Conservation (phyloP, 768 basidiomycete genomes). For the Macrolepiota dolichaula region DNA sequence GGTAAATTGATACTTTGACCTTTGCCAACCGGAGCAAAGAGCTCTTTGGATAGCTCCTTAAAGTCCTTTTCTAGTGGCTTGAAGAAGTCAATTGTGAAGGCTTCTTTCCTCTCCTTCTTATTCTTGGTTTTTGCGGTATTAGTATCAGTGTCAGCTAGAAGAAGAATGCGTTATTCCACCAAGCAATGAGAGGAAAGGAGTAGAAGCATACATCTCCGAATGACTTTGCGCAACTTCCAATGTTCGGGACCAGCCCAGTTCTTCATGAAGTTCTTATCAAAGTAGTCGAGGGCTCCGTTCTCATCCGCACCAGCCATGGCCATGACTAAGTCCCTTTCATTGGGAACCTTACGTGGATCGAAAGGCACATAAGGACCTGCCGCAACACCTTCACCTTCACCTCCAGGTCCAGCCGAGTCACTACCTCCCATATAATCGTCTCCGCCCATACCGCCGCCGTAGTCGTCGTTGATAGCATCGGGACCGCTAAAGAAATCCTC, state of each 20-base stretch:
- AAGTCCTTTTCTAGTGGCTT: conserved; percentile 55
- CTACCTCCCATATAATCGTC: conserved; percentile 37
- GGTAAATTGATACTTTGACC: conserved; percentile 69
- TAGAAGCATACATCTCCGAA: conserved; percentile 63
- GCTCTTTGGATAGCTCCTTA: conserved; percentile 61
- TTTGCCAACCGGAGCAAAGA: conserved; percentile 77
- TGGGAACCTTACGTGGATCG: conserved; percentile 77
- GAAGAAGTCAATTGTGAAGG: conserved; percentile 79
- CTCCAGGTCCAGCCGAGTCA: conserved; percentile 42
- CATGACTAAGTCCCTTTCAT: conserved; percentile 79
- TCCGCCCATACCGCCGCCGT: conserved; percentile 34
- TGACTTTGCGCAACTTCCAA: conserved; percentile 88
- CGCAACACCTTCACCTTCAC: conserved; percentile 34
- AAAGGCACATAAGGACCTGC: conserved; percentile 68
- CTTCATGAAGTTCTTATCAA: conserved; percentile 82
- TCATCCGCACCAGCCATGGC: conserved; percentile 71
- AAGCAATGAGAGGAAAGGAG: conserved; percentile 1
- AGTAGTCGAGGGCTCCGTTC: conserved; percentile 78
- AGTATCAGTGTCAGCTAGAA: conserved; percentile 32
- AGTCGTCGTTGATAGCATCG: conserved; percentile 39
- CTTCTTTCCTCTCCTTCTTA: conserved; percentile 71
- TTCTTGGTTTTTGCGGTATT: conserved; percentile 51
- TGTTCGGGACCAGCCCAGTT: conserved; percentile 99
- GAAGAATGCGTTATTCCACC: conserved; percentile 7
- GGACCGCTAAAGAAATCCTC: conserved; percentile 36